Percentiles rank a stretch among this genome's conserved stretches.
phyloP scores from a whole-genome alignment of 2,329 filamentous ascomycete genomes.

The Fusarium nisikadoi region DNA sequence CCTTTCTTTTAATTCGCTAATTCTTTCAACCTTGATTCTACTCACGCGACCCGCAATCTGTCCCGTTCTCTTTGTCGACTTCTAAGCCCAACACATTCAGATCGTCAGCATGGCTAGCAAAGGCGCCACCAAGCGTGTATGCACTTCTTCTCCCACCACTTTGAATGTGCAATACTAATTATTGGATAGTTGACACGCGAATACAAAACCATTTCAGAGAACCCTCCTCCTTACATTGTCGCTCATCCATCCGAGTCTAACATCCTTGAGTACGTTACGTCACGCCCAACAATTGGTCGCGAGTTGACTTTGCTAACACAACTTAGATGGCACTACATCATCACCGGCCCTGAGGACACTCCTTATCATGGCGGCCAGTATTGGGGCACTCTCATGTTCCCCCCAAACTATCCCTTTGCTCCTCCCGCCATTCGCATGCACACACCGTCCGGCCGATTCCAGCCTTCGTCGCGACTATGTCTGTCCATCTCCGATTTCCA shows the following conservation, averaged over 20 bases:
- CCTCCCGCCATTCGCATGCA: constrained; percentile 99
- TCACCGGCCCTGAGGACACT: constrained; percentile 92
- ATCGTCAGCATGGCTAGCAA: constrained; percentile 71
- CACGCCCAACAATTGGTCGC: neutral
- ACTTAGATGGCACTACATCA: constrained; percentile 88
- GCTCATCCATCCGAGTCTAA: constrained; percentile 92
- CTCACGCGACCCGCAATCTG: constrained; percentile 44
- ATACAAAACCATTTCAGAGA: constrained; percentile 72
- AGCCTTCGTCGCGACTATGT: constrained; percentile 90
- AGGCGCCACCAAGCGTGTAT: constrained; percentile 76
- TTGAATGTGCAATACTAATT: constrained; percentile 34
- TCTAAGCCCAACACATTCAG: neutral
- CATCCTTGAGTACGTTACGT: constrained; percentile 78
- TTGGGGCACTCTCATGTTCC: constrained; percentile 97
- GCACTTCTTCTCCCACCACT: constrained; percentile 41
- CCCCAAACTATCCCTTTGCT: constrained; percentile 95
- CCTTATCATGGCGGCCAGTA: constrained; percentile 96
- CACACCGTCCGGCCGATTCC: constrained; percentile 94
- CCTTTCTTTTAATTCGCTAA: constrained; percentile 8
- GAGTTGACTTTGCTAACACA: constrained; percentile 16
- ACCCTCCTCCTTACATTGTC: constrained; percentile 87
- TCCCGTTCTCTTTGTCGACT: constrained; percentile 34
- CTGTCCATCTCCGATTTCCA: constrained; percentile 98
- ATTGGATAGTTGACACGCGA: constrained; percentile 66
- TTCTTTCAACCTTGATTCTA: neutral